Conservation (phyloP, 768 basidiomycete species). For the Jaapia argillacea region DNA sequence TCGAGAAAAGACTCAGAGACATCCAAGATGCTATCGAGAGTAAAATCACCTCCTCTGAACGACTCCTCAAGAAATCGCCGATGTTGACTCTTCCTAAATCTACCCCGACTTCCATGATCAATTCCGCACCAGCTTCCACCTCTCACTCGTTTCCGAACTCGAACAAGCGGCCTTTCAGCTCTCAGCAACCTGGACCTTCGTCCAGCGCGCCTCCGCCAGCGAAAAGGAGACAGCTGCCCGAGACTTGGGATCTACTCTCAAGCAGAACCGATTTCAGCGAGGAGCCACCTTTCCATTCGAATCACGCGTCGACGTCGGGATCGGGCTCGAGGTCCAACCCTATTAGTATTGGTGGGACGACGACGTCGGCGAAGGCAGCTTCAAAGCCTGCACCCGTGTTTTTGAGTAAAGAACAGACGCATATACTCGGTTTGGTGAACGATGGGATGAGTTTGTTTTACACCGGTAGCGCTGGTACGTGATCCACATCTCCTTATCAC, state of each 20-base stretch:
- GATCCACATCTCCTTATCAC: too few species aligned
- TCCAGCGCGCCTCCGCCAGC: constrained; percentile 16
- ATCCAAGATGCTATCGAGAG: constrained; percentile 11
- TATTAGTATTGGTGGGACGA: constrained; percentile 5
- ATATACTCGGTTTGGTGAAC: constrained; percentile 72
- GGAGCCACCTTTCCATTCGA: neutral
- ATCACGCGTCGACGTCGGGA: constrained; percentile 24
- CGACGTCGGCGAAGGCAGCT: constrained; percentile 5
- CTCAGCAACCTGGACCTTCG: too few species aligned
- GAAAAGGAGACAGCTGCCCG: constrained; percentile 53
- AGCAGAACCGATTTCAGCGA: neutral
- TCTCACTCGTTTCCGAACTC: constrained; percentile 7
- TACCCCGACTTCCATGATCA: constrained; percentile 7
- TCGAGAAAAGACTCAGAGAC: constrained; percentile 7
- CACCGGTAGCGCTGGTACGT: constrained; percentile 91
- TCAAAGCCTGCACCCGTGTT: constrained; percentile 32
- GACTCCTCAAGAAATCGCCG: constrained; percentile 22
- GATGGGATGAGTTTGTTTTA: constrained; percentile 79
- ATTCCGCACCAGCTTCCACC: constrained; percentile 5
- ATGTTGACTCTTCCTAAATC: constrained; percentile 7
- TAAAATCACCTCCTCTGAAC: constrained; percentile 20
- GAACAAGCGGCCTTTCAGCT: constrained; percentile 23
- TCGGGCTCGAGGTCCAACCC: too few species aligned
- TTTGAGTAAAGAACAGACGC: constrained; percentile 79
- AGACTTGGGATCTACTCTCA: constrained; percentile 28